These are phyloP conservation scores for Osmanthus fragrans DNA, from an alignment of 257 asterid genomes.

Conservation along the genomic window DNA sequence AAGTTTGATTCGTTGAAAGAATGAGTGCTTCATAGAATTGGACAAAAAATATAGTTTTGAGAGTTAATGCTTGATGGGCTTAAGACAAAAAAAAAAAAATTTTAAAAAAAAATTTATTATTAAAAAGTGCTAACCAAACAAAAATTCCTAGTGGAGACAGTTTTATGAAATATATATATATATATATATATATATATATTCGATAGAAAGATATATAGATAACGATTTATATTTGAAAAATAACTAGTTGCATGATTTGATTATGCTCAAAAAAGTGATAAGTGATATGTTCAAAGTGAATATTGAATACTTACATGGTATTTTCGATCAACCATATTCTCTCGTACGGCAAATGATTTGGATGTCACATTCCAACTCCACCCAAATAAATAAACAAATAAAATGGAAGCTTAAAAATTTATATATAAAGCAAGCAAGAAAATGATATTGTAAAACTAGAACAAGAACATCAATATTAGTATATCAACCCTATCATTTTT, in stretches of 20 bases:
- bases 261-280: no score
- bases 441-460: no score
- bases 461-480: no score
- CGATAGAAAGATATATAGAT: neutral
- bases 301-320: neutral
- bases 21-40: neutral
- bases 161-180: no score
- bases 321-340: neutral
- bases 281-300: neutral
- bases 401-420: no score
- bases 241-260: neutral
- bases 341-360: slow-evolving; percentile 1
- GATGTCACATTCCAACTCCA: neutral
- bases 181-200: no score
- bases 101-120: neutral
- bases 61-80: neutral
- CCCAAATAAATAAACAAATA: no score
- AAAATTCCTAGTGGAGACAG: neutral
- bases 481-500: no score
- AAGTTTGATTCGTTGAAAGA: neutral
- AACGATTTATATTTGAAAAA: neutral
- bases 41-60: neutral
- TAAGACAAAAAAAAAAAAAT: neutral
- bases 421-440: no score
- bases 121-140: neutral